Conservation (phyloP, 257 asterid species). For the Solanum dulcamara region DNA sequence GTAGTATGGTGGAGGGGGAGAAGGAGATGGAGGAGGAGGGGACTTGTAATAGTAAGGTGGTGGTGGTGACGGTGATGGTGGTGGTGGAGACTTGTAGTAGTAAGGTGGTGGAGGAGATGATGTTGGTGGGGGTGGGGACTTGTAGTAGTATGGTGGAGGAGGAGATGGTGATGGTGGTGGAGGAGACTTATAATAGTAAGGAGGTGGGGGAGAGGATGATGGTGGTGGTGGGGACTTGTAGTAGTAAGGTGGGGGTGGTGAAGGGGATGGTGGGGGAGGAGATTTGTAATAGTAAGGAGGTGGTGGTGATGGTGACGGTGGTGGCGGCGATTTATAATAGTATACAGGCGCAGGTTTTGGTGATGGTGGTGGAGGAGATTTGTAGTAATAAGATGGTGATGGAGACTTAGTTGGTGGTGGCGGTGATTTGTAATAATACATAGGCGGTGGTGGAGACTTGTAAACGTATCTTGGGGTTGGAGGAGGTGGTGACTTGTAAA, state of each 20-base stretch:
- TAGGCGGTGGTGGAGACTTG: neutral
- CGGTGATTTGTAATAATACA: neutral
- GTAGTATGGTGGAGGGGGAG: neutral
- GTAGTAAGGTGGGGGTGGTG: neutral
- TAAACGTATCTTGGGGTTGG: no score
- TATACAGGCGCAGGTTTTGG: no score
- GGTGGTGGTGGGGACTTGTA: neutral
- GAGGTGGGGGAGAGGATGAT: neutral
- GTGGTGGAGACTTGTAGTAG: neutral
- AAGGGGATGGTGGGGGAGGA: neutral
- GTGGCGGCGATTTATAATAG: no score
- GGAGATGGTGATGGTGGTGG: neutral
- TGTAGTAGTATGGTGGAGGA: neutral
- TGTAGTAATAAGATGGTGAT: neutral
- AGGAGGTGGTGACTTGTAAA: neutral
- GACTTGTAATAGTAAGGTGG: neutral
- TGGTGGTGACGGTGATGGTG: neutral
- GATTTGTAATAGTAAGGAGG: conserved; percentile 35
- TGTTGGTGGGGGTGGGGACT: neutral
- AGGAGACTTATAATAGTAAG: neutral
- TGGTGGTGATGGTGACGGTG: no score
- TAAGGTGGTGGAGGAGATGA: neutral
- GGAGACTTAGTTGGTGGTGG: neutral
- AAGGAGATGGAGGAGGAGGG: neutral
- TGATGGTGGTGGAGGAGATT: neutral